Base-by-base conservation (phyloP, 148 eudicot species). In the Heliamphora exappendiculata region DNA sequence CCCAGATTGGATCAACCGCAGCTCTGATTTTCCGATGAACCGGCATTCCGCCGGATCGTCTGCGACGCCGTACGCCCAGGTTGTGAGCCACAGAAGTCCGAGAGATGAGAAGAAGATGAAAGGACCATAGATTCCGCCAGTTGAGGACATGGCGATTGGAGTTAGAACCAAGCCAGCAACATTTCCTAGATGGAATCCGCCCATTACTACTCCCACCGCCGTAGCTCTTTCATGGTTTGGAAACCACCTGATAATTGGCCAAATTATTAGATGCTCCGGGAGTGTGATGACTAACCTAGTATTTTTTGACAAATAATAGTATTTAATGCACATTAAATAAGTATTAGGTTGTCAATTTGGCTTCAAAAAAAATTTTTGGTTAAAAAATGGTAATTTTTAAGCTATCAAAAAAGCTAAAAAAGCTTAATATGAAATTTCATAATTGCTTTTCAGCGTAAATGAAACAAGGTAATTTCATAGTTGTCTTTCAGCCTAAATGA, bases 111-210 rank as follows among this genome's bases (percentile, higher is more conserved):
- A 95, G 70, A 95, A 82, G 67, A 91, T 65, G 73, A 95, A 95
- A 17, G 99, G 98, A 17, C 99, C 97, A 14, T 90, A 83, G 37
- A 93, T 79, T 64, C 98, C n/a, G n/a, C n/a, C 99, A 24, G 88
- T 66, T 0, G 90, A 81, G 28, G 91, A 80, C 88, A 95, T 88
- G 26, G 89, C 74, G 50, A 86, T 9, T 1, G 99, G 99, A 33
- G 94, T 83, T 24, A 93, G 78, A 71, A 92, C 75, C 47, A 95
- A 77, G 74, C 99, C 99, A 16, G 87, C 83, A 8, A 93, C 97
- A 69, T 95, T 95, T 69, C 99, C 99, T 4, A 95, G 91, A 70
- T 95, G 99, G 82, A 95, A 95, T 60, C 99, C 99, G 7, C 91
- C 98, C 99, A 95, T 91, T 3, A 98, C 89, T 67, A 95, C 37